Conservation (phyloP, 2,329 filamentous ascomycete species). For the Pseudovirgaria hyperparasitica region DNA sequence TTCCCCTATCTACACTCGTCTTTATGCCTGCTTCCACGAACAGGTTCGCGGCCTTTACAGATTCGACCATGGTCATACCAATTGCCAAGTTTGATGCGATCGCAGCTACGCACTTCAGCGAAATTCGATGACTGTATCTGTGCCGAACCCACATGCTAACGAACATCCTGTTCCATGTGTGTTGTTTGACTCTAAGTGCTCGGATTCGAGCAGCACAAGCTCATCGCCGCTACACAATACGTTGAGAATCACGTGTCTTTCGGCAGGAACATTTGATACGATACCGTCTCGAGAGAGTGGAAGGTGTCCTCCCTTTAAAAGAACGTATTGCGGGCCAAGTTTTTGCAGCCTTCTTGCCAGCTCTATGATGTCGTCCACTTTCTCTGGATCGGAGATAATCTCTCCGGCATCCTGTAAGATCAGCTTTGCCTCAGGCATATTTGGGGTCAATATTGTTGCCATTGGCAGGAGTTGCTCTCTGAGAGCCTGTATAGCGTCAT, state of each 20-base stretch:
- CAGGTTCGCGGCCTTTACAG: constrained; percentile 54
- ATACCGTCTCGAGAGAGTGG: constrained; percentile 55
- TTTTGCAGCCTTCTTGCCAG: constrained; percentile 53
- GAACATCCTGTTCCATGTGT: constrained; percentile 95
- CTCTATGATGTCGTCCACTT: constrained; percentile 52
- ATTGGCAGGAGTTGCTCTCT: constrained; percentile 48
- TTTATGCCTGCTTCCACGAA: constrained; percentile 63
- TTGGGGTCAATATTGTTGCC: constrained; percentile 62
- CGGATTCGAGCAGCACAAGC: constrained; percentile 52
- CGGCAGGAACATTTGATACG: constrained; percentile 44
- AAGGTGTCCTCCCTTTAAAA: constrained; percentile 86
- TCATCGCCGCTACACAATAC: constrained; percentile 54
- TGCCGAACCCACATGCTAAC: constrained; percentile 57
- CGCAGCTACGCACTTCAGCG: constrained; percentile 38
- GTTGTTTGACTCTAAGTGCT: constrained; percentile 60
- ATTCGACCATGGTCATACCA: constrained; percentile 41
- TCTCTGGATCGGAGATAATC: constrained; percentile 35
- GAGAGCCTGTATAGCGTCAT: constrained; percentile 49
- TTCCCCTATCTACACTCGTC: constrained; percentile 48
- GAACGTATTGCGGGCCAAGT: constrained; percentile 65
- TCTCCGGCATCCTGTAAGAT: constrained; percentile 44
- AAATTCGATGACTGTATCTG: constrained; percentile 1
- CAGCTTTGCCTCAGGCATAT: constrained; percentile 60
- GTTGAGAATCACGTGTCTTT: constrained; percentile 60
- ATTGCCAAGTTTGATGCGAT: constrained; percentile 61